Evolutionary conservation across 768 basidiomycete genomes (phyloP).

Genomic region (Collybia sp.): DNA sequence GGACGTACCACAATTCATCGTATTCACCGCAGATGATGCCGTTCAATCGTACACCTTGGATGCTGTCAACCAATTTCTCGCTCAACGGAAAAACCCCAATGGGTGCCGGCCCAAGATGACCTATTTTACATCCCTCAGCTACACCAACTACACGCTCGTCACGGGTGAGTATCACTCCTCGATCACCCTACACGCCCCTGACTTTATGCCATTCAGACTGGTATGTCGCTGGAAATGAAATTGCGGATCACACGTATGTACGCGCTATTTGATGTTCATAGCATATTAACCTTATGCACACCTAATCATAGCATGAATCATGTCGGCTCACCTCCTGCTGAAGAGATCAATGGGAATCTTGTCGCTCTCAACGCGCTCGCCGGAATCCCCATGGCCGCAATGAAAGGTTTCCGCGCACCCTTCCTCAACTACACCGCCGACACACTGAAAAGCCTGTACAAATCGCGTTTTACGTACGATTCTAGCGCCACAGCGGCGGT

Average conservation of each 20-base stretch:
- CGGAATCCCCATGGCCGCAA: slow-evolving; percentile 62
- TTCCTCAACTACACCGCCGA: slow-evolving; percentile 62
- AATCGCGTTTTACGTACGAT: slow-evolving; percentile 68
- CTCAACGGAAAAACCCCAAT: slow-evolving; percentile 71
- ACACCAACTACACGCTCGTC: slow-evolving; percentile 74
- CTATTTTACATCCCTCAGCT: slow-evolving; percentile 67
- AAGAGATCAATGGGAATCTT: slow-evolving; percentile 75
- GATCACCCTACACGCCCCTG: background rate
- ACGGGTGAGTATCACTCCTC: slow-evolving; percentile 31
- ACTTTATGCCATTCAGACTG: slow-evolving; percentile 40
- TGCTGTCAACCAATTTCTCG: slow-evolving; percentile 70
- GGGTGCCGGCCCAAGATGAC: slow-evolving; percentile 75
- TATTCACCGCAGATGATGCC: slow-evolving; percentile 77
- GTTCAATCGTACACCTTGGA: slow-evolving; percentile 74
- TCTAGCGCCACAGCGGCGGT: slow-evolving; percentile 55
- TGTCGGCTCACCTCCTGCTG: slow-evolving; percentile 53
- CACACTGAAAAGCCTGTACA: slow-evolving; percentile 53
- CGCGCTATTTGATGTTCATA: background rate
- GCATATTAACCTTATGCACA: background rate
- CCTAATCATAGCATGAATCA: slow-evolving; percentile 63
- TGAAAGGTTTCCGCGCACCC: slow-evolving; percentile 76
- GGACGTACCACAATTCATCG: slow-evolving; percentile 61
- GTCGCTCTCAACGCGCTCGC: slow-evolving; percentile 75
- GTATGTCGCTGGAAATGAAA: slow-evolving; percentile 81
- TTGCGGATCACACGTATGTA: slow-evolving; percentile 71